Conservation (phyloP, 495 filamentous ascomycete genomes). For the Endocarpon pusillum region DNA sequence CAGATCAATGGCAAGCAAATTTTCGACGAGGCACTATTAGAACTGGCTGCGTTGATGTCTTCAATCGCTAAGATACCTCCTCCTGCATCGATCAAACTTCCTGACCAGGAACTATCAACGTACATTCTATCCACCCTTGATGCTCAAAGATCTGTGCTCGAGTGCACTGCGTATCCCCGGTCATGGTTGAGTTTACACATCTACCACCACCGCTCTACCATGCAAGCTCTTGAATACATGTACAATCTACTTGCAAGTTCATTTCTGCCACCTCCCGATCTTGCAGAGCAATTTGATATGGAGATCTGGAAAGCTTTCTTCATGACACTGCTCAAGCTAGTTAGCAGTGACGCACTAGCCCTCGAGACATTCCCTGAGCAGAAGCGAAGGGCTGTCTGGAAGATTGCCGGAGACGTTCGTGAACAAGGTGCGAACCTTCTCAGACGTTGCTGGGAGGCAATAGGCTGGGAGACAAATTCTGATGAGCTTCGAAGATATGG, state of each 20-base stretch:
- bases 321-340: constrained; percentile 69
- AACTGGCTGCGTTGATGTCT: constrained; percentile 75
- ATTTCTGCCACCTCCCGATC: constrained; percentile 72
- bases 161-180: constrained; percentile 76
- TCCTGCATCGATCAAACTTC: constrained; percentile 13
- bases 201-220: constrained; percentile 82
- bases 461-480: constrained; percentile 81
- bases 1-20: constrained; percentile 38
- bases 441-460: constrained; percentile 77
- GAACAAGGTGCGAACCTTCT: constrained; percentile 80
- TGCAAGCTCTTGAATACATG: constrained; percentile 75
- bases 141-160: constrained; percentile 75
- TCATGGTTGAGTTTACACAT: constrained; percentile 88
- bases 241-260: constrained; percentile 57
- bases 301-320: constrained; percentile 92
- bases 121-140: constrained; percentile 20
- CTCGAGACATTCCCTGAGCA: constrained; percentile 96
- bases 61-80: constrained; percentile 53
- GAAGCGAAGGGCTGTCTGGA: constrained; percentile 91
- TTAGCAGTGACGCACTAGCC: constrained; percentile 72
- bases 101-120: constrained; percentile 38
- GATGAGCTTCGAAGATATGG: constrained; percentile 63
- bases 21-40: constrained; percentile 82
- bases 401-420: constrained; percentile 92
- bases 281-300: constrained; percentile 83